Conservation (phyloP, 345 rosid species). For the Camelina neglecta region DNA sequence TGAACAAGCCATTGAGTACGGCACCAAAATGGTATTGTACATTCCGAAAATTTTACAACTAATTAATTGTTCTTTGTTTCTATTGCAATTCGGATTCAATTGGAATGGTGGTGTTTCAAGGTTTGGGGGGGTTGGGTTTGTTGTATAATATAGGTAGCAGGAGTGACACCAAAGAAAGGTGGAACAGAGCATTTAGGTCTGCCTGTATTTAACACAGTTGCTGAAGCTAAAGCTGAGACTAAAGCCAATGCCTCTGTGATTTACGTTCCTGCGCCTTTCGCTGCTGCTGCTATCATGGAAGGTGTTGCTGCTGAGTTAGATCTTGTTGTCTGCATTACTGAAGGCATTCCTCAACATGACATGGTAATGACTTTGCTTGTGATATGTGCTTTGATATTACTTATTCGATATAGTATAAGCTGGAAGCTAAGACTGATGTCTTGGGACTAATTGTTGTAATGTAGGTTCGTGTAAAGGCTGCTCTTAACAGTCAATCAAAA, state of each 20-base stretch:
- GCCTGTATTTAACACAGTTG: slow-evolving; percentile 89
- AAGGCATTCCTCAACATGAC: slow-evolving; percentile 90
- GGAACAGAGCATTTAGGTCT: slow-evolving; percentile 97
- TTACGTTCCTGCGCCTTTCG: slow-evolving; percentile 89
- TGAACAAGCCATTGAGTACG: slow-evolving; percentile 94
- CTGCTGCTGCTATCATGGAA: slow-evolving; percentile 93
- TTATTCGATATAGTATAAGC: not conserved
- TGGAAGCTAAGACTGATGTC: not conserved
- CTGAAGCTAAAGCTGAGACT: slow-evolving; percentile 95
- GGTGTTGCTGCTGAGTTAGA: slow-evolving; percentile 83
- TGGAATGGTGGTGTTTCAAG: not conserved
- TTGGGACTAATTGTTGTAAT: slow-evolving; percentile 10
- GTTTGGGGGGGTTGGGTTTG: not conserved
- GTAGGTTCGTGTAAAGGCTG: slow-evolving; percentile 85
- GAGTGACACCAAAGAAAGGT: slow-evolving; percentile 98
- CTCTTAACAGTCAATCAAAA: slow-evolving; percentile 74
- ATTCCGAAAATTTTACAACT: not conserved
- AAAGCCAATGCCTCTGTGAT: slow-evolving; percentile 87
- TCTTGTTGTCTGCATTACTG: slow-evolving; percentile 85
- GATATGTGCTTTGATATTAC: not conserved
- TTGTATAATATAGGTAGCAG: slow-evolving; percentile 73
- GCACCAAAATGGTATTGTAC: slow-evolving; percentile 51
- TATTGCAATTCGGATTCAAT: too few relatives aligned
- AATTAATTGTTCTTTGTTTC: too few relatives aligned
- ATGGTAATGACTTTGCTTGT: slow-evolving; percentile 54